These are phyloP conservation scores for Oxytropis ochrocephala DNA, from an alignment of 306 rosid genomes.

Conservation along the genomic window DNA sequence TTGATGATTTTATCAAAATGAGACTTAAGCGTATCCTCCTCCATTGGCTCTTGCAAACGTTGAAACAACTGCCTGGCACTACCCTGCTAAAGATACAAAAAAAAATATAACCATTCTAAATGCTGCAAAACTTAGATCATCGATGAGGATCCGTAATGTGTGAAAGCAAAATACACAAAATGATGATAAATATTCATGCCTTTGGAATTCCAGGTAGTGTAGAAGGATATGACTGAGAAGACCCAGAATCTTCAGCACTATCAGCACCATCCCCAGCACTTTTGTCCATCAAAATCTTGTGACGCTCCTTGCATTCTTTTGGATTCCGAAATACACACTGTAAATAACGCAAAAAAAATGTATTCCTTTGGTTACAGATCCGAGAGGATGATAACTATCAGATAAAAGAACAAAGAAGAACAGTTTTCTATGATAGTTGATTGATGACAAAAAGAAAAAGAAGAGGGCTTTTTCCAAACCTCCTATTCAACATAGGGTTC, in stretches of 20 bases:
- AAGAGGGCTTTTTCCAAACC: background rate
- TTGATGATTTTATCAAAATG: conserved; percentile 90
- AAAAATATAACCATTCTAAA: conserved; percentile 10
- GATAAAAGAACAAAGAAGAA: background rate
- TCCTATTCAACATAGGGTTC: background rate
- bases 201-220: conserved; percentile 97
- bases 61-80: conserved; percentile 98
- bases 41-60: conserved; percentile 94
- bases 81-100: conserved; percentile 57
- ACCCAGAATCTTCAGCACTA: conserved; percentile 98
- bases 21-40: conserved; percentile 83
- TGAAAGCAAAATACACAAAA: background rate
- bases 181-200: conserved; percentile 48
- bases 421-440: background rate
- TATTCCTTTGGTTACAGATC: background rate
- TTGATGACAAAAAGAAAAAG: background rate
- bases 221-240: conserved; percentile 96
- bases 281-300: conserved; percentile 85
- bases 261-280: conserved; percentile 92
- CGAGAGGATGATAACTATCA: background rate
- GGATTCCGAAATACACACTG: conserved; percentile 94
- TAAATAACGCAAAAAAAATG: conserved; percentile 21
- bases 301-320: conserved; percentile 96
- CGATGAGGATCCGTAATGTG: background rate
- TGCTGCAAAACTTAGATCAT: conserved; percentile 12